A percentile compares a stretch with the other conserved stretches of the same genome.
Evolutionary conservation across 2,329 filamentous ascomycete species (phyloP).

Genomic region (Trichoderma sp.): DNA sequence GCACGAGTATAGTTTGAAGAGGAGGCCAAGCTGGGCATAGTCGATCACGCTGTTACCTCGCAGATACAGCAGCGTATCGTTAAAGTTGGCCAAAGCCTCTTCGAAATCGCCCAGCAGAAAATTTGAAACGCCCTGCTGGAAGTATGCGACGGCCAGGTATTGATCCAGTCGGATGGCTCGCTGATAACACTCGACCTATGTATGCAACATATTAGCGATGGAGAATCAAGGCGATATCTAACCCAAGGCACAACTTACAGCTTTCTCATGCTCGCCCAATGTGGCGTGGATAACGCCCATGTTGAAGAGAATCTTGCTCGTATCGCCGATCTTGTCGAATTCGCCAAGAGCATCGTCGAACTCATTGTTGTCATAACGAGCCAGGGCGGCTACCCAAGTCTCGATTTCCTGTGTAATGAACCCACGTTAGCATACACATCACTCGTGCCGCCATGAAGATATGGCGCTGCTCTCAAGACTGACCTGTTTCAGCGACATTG

Average conservation of each 20-base stretch:
- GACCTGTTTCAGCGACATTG: slow-evolving; percentile 67
- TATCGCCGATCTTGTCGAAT: slow-evolving; percentile 88
- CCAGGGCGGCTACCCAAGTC: slow-evolving; percentile 92
- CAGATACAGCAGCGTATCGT: slow-evolving; percentile 92
- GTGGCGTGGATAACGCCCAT: slow-evolving; percentile 98
- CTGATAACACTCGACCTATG: slow-evolving; percentile 91
- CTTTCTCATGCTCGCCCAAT: slow-evolving; percentile 91
- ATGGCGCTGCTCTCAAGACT: slow-evolving; percentile 28
- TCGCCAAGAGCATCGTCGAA: slow-evolving; percentile 85
- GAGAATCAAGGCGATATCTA: neutral
- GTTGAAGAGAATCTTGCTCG: slow-evolving; percentile 98
- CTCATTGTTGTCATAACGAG: slow-evolving; percentile 94
- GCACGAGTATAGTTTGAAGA: slow-evolving; percentile 96
- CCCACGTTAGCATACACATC: slow-evolving; percentile 2
- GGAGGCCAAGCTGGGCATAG: slow-evolving; percentile 91
- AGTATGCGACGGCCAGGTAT: slow-evolving; percentile 96
- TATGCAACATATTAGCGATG: slow-evolving; percentile 17
- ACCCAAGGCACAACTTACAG: slow-evolving; percentile 63
- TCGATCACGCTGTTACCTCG: slow-evolving; percentile 97
- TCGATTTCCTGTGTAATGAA: slow-evolving; percentile 79
- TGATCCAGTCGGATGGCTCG: slow-evolving; percentile 87
- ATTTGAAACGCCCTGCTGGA: slow-evolving; percentile 97
- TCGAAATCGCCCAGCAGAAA: slow-evolving; percentile 97
- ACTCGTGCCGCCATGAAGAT: neutral
- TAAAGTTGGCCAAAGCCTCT: slow-evolving; percentile 96